Base-by-base conservation (phyloP, 176 grass and related monocot genomes). In the Themeda triandra region DNA sequence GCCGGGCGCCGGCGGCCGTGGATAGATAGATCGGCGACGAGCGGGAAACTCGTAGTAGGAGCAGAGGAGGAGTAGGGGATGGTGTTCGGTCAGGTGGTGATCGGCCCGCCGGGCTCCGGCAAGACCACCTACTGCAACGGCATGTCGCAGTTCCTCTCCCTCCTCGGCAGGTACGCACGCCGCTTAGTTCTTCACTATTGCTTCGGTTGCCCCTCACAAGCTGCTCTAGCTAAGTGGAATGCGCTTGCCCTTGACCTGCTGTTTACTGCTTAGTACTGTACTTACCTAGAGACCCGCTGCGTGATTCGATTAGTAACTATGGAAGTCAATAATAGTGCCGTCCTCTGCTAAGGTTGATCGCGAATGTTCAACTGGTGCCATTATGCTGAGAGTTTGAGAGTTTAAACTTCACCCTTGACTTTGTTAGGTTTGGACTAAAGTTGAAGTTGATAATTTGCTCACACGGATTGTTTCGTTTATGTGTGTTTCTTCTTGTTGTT, bases 101-200 rank as follows among this genome's bases (percentile, higher is more conserved):
- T 98, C 58, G 93, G 96, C 33, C 96, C 96, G 21, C 91, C 96
- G 78, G 96, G 96, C 75, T 95, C 91, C 39, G 96, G 96, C 71
- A 98, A 98, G 85, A 96, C 93, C 4, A 98, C 96, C 84, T 96
- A 98, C 87, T 98, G 96, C 83, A 98, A 98, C 83, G 91, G 96
- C 74, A 98, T 98, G 93, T 94, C 91, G 7, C 93, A 96, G 73
- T 96, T 98, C 75, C 96, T 98, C 87, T 88, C 77, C 54, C 89
- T 94, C 23, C 65, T 95, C 21, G 89, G 91, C 37, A 93, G 96
- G 93, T 94, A 75, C 4, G 89, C 87, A 63, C 9, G 27, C 39
- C 2, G 8, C 12, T 18, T 14, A 10, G 3, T 6, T 40, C 24
- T 24, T 27, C 13, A 7, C 35, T 15, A 8, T 35, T 56, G 23